Conservation (phyloP, 345 rosid species). For the Clausena lansium region DNA sequence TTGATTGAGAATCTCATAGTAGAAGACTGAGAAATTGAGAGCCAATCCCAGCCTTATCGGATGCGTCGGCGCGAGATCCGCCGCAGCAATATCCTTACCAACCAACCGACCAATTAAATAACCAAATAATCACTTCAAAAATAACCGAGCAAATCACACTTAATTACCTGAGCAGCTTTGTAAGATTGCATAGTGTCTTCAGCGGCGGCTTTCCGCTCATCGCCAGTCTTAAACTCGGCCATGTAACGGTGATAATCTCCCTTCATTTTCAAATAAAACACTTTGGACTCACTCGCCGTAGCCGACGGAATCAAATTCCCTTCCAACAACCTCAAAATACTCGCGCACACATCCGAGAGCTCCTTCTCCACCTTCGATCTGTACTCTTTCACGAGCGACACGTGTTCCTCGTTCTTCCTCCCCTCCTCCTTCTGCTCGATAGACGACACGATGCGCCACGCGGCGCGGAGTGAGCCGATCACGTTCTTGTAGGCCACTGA, state of each 20-base stretch:
- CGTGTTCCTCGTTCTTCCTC: constrained; percentile 93
- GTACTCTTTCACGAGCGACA: constrained; percentile 80
- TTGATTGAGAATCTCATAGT: constrained; percentile 88
- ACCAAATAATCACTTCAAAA: no score
- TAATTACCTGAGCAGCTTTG: constrained; percentile 83
- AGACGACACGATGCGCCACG: constrained; percentile 93
- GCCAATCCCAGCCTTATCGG: constrained; percentile 89
- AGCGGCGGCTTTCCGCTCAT: constrained; percentile 89
- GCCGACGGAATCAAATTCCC: constrained; percentile 81
- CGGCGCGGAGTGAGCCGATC: constrained; percentile 96
- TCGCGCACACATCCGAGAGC: constrained; percentile 70
- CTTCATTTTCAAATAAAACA: constrained; percentile 45
- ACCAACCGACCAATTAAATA: background rate
- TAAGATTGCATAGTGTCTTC: constrained; percentile 94
- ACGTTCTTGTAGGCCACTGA: constrained; percentile 98
- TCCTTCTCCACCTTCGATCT: constrained; percentile 92
- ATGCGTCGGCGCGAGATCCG: constrained; percentile 90
- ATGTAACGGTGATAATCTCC: constrained; percentile 91
- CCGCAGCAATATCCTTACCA: constrained; percentile 59
- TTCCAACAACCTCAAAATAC: constrained; percentile 62
- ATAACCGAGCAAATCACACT: no score
- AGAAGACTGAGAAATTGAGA: constrained; percentile 82
- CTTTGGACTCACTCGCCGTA: constrained; percentile 61
- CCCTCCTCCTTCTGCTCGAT: constrained; percentile 97
- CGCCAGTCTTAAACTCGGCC: constrained; percentile 89